Evolutionary conservation across 2,329 filamentous ascomycete species (phyloP), one percentile per base, ranked within the genome.

Genomic region (Diplodia mutila): DNA sequence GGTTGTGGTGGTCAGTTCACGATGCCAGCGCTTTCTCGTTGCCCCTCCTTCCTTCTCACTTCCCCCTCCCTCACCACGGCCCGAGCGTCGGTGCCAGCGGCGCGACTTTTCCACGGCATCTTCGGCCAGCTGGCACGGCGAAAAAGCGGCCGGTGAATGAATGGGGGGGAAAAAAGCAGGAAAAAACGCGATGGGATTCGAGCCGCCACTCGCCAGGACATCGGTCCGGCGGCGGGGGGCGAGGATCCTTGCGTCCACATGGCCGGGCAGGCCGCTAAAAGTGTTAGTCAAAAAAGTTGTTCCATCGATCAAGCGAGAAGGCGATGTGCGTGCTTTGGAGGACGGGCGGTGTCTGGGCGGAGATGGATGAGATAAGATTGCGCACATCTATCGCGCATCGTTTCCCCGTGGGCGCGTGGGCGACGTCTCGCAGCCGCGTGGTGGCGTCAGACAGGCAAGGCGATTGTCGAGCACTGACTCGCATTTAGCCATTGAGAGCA

Each of bases 301-400:
- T 14, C 23, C 37, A 61, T 48, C 39, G 39, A 59, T 29, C 55
- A 57, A 29, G 18, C 21, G 14, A 25, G 53, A 16, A 55, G 29
- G 18, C 12, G 34, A 46, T 16, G 23, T 21, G 37, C 53, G 32
- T 16, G 37, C 18, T 21, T 7, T 14, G 32, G 57, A 12, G 12
- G 55, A 8, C 21, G 25, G 25, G 57, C 39, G 57, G 57, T 48
- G 37, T 32, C 39, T 48, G 42, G 46, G 59, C 59, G 42, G 59
- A 63, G 59, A 63, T 63, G 18, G 59, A 63, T 51, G 59, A 63
- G 59, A 63, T 63, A 63, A 63, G 59, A 51, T 29, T 46, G 42
- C 18, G 57, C 39, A 27, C 18, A 61, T 61, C 57, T 16, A n/a
- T n/a, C 25, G 37, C 55, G 12, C 55, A 29, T 59, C 57, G 57